These are phyloP conservation scores for Metschnikowia gelsemii DNA, from an alignment of 805 yeast genomes.

Conservation along the genomic window DNA sequence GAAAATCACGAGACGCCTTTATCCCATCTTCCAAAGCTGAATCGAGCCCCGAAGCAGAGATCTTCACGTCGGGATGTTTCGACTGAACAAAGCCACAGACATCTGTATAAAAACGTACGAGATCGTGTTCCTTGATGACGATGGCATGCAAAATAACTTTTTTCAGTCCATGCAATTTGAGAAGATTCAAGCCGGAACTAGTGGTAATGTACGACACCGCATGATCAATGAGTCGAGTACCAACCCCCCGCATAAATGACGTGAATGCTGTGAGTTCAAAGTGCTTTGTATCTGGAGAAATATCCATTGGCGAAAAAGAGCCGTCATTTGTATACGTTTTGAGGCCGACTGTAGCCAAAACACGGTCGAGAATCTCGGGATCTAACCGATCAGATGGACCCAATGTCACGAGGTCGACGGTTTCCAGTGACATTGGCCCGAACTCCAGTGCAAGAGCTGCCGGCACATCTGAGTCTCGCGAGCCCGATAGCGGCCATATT, in stretches of 20 bases:
- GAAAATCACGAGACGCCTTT: constrained; percentile 40
- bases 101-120: constrained; percentile 44
- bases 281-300: constrained; percentile 11
- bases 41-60: constrained; percentile 14
- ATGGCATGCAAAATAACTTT: constrained; percentile 35
- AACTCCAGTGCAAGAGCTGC: constrained; percentile 22
- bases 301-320: constrained; percentile 1
- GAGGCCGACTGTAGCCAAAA: constrained; percentile 29
- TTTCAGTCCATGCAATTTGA: constrained; percentile 9
- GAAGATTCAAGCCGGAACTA: neutral
- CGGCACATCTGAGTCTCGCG: constrained; percentile 30
- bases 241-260: constrained; percentile 46
- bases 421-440: constrained; percentile 19
- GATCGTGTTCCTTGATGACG: constrained; percentile 50
- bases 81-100: constrained; percentile 39
- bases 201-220: constrained; percentile 20
- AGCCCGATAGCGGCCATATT: constrained; percentile 22
- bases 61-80: constrained; percentile 20
- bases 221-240: constrained; percentile 29
- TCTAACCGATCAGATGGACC: constrained; percentile 21
- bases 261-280: constrained; percentile 53
- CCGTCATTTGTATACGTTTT: constrained; percentile 13
- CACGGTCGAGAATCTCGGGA: constrained; percentile 21
- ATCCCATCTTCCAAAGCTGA: constrained; percentile 40
- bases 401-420: constrained; percentile 21